Percentiles rank a stretch among this genome's conserved stretches.
phyloP scores from a whole-genome alignment of 768 basidiomycete species.

The Austroboletus eburneus region DNA sequence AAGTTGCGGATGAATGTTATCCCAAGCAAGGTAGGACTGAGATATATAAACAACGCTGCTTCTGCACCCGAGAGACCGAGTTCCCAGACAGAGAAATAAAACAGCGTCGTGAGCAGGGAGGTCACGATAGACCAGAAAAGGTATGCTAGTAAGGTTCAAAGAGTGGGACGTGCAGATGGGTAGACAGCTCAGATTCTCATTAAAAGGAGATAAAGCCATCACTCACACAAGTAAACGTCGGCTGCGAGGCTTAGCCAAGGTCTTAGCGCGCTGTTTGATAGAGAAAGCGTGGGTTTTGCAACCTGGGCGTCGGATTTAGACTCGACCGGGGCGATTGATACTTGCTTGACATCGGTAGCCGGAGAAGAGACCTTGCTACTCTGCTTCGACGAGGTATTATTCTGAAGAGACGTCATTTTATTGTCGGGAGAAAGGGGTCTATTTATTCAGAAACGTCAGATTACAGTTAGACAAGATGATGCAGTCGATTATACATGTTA shows the following conservation, averaged over 20 bases:
- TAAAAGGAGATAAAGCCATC: background rate
- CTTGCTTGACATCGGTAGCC: background rate
- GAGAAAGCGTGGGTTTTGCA: background rate
- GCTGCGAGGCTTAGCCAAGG: slow-evolving; percentile 33
- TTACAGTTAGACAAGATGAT: slow-evolving; percentile 33
- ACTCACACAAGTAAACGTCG: slow-evolving; percentile 56
- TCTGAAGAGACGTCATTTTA: slow-evolving; percentile 3
- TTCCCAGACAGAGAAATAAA: slow-evolving; percentile 93
- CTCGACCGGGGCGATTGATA: background rate
- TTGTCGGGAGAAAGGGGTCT: slow-evolving; percentile 15
- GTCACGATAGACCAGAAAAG: slow-evolving; percentile 84
- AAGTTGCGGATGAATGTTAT: slow-evolving; percentile 42
- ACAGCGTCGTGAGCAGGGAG: slow-evolving; percentile 70
- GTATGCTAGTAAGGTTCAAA: slow-evolving; percentile 46
- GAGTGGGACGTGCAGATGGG: background rate
- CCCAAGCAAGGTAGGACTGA: slow-evolving; percentile 64
- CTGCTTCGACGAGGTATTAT: background rate
- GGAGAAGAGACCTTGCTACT: background rate
- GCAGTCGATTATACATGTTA: slow-evolving; percentile 46
- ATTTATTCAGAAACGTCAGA: slow-evolving; percentile 22
- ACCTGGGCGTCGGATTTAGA: background rate
- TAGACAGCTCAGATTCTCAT: slow-evolving; percentile 6
- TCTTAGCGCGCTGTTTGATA: slow-evolving; percentile 4
- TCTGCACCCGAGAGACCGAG: slow-evolving; percentile 83
- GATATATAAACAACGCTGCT: slow-evolving; percentile 62